A percentile compares a stretch with the other conserved stretches of the same genome.
Evolutionary conservation across 345 rosid genomes (phyloP).

Genomic region (Arabidopsis arenosa): DNA sequence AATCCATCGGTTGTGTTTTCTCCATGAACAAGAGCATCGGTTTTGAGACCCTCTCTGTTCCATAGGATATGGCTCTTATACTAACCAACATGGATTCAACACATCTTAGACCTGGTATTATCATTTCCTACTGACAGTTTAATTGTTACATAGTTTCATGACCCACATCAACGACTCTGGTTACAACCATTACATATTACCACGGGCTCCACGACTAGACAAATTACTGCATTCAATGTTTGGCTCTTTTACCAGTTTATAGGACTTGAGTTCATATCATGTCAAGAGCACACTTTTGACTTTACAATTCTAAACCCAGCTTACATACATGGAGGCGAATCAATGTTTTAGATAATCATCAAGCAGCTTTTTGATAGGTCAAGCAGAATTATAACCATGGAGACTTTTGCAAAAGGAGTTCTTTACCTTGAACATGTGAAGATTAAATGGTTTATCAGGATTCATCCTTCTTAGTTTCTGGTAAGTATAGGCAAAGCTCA

Average conservation of each 20-base stretch:
- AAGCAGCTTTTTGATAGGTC: conserved; percentile 22
- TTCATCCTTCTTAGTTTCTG: conserved; percentile 84
- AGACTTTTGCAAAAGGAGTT: conserved; percentile 1
- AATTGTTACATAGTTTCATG: neutral
- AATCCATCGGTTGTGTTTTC: neutral
- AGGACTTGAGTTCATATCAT: conserved; percentile 13
- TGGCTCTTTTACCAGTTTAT: conserved; percentile 22
- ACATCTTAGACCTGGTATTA: neutral
- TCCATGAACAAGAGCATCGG: neutral
- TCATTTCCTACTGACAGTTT: neutral
- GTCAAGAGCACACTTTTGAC: neutral
- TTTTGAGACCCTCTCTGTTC: neutral
- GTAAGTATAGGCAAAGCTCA: conserved; percentile 88
- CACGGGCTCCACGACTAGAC: conserved; percentile 24
- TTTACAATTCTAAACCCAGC: conserved; percentile 1
- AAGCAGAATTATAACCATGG: neutral
- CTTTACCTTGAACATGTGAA: conserved; percentile 93
- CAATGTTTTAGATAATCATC: conserved; percentile 18
- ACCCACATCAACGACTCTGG: conserved; percentile 6
- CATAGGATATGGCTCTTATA: conserved; percentile 5
- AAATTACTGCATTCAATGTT: conserved; percentile 11
- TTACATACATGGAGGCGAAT: neutral
- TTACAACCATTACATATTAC: conserved; percentile 28
- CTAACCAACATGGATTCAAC: neutral
- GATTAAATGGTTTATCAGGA: conserved; percentile 76